These are phyloP conservation scores for Penicillium polonicum DNA, from an alignment of 2,329 filamentous ascomycete genomes.

Conservation along the genomic window DNA sequence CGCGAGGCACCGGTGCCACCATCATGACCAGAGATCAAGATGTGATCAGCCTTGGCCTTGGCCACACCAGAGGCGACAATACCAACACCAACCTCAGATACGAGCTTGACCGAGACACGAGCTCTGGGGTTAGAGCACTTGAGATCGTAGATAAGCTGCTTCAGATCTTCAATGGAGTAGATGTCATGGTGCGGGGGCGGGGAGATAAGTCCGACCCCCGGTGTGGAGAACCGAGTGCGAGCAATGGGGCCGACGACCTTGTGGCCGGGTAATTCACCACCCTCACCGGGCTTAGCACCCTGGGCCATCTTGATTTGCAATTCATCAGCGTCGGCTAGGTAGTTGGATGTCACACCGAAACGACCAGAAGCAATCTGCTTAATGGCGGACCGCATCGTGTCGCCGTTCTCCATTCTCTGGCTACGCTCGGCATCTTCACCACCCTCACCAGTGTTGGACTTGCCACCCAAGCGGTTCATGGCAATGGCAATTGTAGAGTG, in stretches of 20 bases:
- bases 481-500: slow-evolving; percentile 93
- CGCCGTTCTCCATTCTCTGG: slow-evolving; percentile 80
- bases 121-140: slow-evolving; percentile 94
- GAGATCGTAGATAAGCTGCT: slow-evolving; percentile 95
- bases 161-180: slow-evolving; percentile 96
- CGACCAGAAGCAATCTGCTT: slow-evolving; percentile 96
- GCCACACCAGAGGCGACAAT: slow-evolving; percentile 97
- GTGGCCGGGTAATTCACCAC: slow-evolving; percentile 93
- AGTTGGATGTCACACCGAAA: slow-evolving; percentile 93
- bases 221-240: slow-evolving; percentile 90
- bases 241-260: slow-evolving; percentile 95
- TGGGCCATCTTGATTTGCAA: slow-evolving; percentile 99
- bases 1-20: slow-evolving; percentile 94
- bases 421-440: slow-evolving; percentile 93
- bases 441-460: slow-evolving; percentile 97
- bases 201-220: slow-evolving; percentile 92
- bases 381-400: slow-evolving; percentile 95
- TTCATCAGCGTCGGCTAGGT: slow-evolving; percentile 92
- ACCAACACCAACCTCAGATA: slow-evolving; percentile 94
- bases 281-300: slow-evolving; percentile 95
- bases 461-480: slow-evolving; percentile 94
- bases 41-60: slow-evolving; percentile 96
- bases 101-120: slow-evolving; percentile 92
- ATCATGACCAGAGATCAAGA: slow-evolving; percentile 93
- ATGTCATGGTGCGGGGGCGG: slow-evolving; percentile 97